These are phyloP conservation scores for Carex cristatella DNA, from an alignment of 176 grass and related monocot genomes.

Conservation along the genomic window DNA sequence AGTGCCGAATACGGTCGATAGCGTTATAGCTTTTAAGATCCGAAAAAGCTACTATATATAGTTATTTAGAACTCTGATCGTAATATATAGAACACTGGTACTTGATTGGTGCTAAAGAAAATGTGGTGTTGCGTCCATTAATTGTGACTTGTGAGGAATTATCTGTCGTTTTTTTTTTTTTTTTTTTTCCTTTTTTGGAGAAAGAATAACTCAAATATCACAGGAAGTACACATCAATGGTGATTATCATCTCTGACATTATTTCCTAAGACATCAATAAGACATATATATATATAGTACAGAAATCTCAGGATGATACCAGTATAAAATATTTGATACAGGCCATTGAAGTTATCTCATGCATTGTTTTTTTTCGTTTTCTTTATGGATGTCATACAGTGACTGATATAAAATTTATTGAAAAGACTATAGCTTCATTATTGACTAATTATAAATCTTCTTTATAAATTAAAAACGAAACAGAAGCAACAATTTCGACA, in stretches of 20 bases:
- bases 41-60: too few species aligned
- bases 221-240: not conserved
- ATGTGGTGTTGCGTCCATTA: not conserved
- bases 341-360: not conserved
- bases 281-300: not conserved
- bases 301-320: not conserved
- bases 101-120: not conserved
- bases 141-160: not conserved
- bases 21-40: too few species aligned
- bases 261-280: too few species aligned
- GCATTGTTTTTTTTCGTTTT: too few species aligned
- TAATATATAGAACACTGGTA: not conserved
- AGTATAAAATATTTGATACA: slow-evolving; percentile 1
- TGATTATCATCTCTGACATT: too few species aligned
- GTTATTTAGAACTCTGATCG: too few species aligned
- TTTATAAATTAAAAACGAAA: not conserved
- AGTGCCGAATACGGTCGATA: too few species aligned
- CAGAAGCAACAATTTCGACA: not conserved
- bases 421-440: too few species aligned
- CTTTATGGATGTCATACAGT: too few species aligned
- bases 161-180: not conserved
- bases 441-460: too few species aligned
- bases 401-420: too few species aligned
- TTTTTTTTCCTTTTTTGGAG: not conserved
- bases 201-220: not conserved